Percentiles rank a stretch among this genome's conserved stretches.
Conservation (phyloP, 2,329 filamentous ascomycete species). For the Aspergillus pseudotamarii region DNA sequence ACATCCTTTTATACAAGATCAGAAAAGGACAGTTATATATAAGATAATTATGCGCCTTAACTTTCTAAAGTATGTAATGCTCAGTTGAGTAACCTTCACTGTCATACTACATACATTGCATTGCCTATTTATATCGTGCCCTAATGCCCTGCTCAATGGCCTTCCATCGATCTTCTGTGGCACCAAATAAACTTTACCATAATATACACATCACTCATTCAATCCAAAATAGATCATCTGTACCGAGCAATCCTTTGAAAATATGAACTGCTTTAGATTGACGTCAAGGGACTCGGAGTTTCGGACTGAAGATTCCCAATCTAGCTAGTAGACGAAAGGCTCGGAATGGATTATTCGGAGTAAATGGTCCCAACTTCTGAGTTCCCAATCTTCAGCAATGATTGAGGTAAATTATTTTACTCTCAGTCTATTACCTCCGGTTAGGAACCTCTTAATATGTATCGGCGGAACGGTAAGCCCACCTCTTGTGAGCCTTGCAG, state of each 20-base stretch:
- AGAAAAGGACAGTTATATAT: too few relatives aligned
- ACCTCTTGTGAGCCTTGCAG: constrained; percentile 7
- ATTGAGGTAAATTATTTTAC: neutral
- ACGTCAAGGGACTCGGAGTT: neutral
- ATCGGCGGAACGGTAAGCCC: constrained; percentile 7
- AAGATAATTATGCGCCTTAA: too few relatives aligned
- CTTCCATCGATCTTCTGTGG: neutral
- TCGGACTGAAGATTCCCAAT: neutral
- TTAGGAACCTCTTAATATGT: neutral
- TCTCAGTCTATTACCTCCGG: neutral
- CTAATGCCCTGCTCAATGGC: neutral
- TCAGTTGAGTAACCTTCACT: too few relatives aligned
- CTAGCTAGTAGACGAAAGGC: neutral
- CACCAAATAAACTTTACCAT: neutral
- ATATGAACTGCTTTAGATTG: neutral
- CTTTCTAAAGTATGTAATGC: too few relatives aligned
- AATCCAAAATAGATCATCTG: too few relatives aligned
- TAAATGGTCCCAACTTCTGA: neutral
- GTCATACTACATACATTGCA: too few relatives aligned
- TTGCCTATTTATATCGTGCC: neutral
- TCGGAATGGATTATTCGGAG: neutral
- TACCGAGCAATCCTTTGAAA: neutral
- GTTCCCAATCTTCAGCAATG: neutral
- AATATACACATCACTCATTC: neutral
- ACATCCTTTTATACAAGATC: too few relatives aligned